These are phyloP conservation scores for Pichia exigua DNA, from an alignment of 805 yeast species.

Conservation along the genomic window DNA sequence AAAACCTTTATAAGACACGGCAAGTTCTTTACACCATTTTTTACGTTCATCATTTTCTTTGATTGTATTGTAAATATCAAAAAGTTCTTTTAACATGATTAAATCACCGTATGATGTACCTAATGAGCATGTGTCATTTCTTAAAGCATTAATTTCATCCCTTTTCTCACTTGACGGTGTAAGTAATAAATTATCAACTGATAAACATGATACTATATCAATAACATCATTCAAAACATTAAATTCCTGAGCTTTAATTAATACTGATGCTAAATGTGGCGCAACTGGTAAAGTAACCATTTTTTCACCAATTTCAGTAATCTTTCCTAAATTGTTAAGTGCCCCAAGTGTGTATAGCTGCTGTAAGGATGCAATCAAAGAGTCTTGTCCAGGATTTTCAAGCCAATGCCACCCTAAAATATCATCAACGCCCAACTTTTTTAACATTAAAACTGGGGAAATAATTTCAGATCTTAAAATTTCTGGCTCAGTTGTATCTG, in stretches of 20 bases:
- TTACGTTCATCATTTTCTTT: constrained; percentile 47
- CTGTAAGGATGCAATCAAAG: constrained; percentile 67
- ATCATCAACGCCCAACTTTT: constrained; percentile 76
- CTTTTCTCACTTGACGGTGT: constrained; percentile 75
- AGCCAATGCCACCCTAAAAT: constrained; percentile 87
- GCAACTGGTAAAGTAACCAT: constrained; percentile 87
- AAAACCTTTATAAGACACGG: constrained; percentile 72
- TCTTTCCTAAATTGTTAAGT: constrained; percentile 61
- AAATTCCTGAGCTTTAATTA: constrained; percentile 56
- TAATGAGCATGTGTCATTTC: constrained; percentile 60
- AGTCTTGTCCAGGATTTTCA: constrained; percentile 77
- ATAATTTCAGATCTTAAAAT: constrained; percentile 81
- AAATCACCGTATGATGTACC: constrained; percentile 80
- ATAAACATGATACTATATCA: constrained; percentile 86
- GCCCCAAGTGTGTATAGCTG: constrained; percentile 78
- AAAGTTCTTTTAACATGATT: constrained; percentile 70
- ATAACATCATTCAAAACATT: constrained; percentile 52
- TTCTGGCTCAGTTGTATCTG: constrained; percentile 86
- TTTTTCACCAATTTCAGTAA: constrained; percentile 72
- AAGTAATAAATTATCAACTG: constrained; percentile 80
- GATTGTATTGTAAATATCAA: constrained; percentile 44
- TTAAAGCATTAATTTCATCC: constrained; percentile 73
- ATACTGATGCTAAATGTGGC: constrained; percentile 86
- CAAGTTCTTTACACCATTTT: constrained; percentile 78
- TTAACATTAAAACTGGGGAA: constrained; percentile 75